Evolutionary conservation across 2,329 filamentous ascomycete genomes (phyloP), one percentile per base, ranked within the genome.

Genomic region (Thelonectria rubi): DNA sequence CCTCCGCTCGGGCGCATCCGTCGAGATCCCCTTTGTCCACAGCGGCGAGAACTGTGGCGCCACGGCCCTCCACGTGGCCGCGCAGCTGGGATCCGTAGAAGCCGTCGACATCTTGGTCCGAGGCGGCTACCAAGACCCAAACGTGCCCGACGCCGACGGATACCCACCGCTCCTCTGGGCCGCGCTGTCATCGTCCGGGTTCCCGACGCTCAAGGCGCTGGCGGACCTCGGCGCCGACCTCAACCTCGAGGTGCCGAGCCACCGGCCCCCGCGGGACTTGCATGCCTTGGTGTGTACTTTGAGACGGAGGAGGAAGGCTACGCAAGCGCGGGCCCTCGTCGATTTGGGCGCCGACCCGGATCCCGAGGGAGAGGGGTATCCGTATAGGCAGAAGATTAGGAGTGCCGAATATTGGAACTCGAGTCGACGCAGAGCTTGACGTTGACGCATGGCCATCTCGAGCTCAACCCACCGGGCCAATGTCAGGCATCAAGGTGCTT

Each of bases 91-190:
- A 4, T 24, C 62, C n/a, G 55, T 51, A 12, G 64, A 55, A 0
- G 65, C 65, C 12, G 30, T 59, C 21, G 2, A 49, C 3, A 40
- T 51, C 3, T 39, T 66, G 2, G 17, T 66, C 11, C 26, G 60
- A 26, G 55, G 34, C 21, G 59, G 64, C 34, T n/a, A 58, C 20
- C 55, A 53, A 12, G 56, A 60, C 7, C 62, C 64, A 11, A 62
- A 65, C 26, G 64, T 60, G 11, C 34, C 45, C 1, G 63, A 65
- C 10, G 64, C 50, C 4, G 51, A 40, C n/a, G 59, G 52, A 7
- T 65, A 60, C 12, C 62, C 62, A 15, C 63, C 63, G 2, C 21
- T 66, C 47, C 30, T 63, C 1, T 66, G 64, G 64, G 59, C 62
- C 3, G 64, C 64, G 20, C 45, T 56, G 8, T 40, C 52, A n/a